Evolutionary conservation across 306 rosid genomes (phyloP), one percentile per base, ranked within the genome.

Genomic region (Quercus suber): DNA sequence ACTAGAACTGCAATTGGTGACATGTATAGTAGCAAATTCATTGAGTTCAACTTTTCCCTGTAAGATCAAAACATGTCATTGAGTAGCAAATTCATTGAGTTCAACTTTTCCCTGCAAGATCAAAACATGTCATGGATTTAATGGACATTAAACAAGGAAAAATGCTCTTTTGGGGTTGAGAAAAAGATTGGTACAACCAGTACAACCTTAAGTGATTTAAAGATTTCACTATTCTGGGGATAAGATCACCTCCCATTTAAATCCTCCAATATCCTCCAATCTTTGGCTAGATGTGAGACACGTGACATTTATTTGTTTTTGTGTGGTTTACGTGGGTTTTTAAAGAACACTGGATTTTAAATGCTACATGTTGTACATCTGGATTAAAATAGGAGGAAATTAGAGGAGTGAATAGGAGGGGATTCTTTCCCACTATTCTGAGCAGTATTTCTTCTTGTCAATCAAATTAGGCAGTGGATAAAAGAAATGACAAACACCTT

Each of bases 31-130:
- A 95, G 89, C 94, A 95, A 83, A 82, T 95, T 95, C 98, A 95
- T 95, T 2, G 97, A 95, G 87, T 95, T 95, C 88, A 95, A 73
- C 91, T 89, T 95, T 76, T 93, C 99, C 93, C 99, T 93, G 97
- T 85, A 75, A 76, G 78, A 13, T 73, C 6, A 59, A 23, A 23
- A 23, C 23, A 23, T 23, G 23, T 23, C 23, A 23, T 23, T 23
- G 23, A 95, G 89, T 72, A 95, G 89, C 94, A 95, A 83, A 82
- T 95, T 95, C 98, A 95, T 95, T 2, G 97, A 95, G 87, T 95
- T 95, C 88, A 95, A 73, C 91, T 89, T 95, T 76, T 93, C 99
- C 93, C 99, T 93, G 97, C 84, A 75, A 76, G 78, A 14, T 73
- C 6, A 59, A 73, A 83, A 75, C 76, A 79, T 59, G 15, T 45